Base-by-base conservation (phyloP, 2,329 filamentous ascomycete species). In the Knoxdaviesia proteae region DNA sequence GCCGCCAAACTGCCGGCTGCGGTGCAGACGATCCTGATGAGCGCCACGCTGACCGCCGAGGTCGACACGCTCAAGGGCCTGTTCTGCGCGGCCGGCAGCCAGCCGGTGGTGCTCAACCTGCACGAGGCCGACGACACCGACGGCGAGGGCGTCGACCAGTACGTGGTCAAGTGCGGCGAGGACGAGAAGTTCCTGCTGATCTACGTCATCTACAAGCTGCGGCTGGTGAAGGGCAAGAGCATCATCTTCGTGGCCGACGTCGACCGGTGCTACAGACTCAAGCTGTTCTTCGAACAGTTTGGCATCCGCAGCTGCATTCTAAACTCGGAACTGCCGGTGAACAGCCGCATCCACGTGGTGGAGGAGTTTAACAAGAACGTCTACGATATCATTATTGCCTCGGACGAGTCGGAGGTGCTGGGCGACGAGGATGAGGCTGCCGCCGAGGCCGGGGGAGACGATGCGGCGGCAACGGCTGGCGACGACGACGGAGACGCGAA, bases 371-470 rank as follows among this genome's bases (percentile, higher is more conserved):
- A 96, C 64, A 82, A 83, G 60, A 83, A 84, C 42, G 77, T 96
- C 6, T 98, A 98, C 67, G 88, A 98, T 52, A 94, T 96, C 47
- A 87, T 98, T 50, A 94, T 98, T 52, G 90, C 90, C 1, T 87
- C 84, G 1, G 90, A 98, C 52, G 87, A 94, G 56, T 80, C 82
- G 49, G 86, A 93, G 54, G 73, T 92, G 7, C 58, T 94, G 7
- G 84, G 81, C 8, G 69, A 74, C 20, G 74, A 78, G 42, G 65
- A 68, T 6, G 52, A 20, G 20, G 20, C 56, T 34, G 54, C 58
- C 11, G 55, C 58, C 30, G 59, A 61, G 20, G 60, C 62, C 34
- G 55, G 54, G 35, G 53, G 65, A 51, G 54, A 63, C 53, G 57
- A 68, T 59, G 54, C 64, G 60, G 56, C 71, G 60, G 46, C 58